phyloP scores from a whole-genome alignment of 352 stramenopile species.

The Globisporangium megalacanthum region DNA sequence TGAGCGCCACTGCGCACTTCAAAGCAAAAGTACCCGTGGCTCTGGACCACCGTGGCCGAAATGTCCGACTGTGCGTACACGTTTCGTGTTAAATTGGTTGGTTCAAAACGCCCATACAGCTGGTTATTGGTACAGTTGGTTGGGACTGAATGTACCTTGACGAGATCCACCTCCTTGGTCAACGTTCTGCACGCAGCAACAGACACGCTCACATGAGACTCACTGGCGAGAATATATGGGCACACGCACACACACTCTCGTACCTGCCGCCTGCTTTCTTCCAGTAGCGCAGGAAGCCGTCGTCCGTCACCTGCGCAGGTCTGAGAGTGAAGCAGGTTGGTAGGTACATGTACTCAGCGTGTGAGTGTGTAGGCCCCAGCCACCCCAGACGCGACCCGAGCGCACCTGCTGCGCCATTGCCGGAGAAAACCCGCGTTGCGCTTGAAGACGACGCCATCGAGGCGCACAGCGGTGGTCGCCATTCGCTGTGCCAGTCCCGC shows the following conservation, averaged over 20 bases:
- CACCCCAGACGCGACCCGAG: not conserved
- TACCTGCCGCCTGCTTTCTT: constrained; percentile 50
- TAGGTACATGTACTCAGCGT: not conserved
- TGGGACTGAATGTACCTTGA: constrained; percentile 34
- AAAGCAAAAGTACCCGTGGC: constrained; percentile 58
- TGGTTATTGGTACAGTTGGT: not conserved
- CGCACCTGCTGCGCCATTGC: constrained; percentile 52
- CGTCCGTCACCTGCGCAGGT: constrained; percentile 40
- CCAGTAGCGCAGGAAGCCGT: constrained; percentile 66
- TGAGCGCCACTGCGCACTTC: constrained; percentile 36
- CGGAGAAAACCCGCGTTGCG: constrained; percentile 60
- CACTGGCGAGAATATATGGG: not conserved
- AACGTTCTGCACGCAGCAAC: constrained; percentile 13
- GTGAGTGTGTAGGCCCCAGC: not conserved
- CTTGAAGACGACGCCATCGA: constrained; percentile 56
- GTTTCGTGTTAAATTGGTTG: not conserved
- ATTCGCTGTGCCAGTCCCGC: not conserved
- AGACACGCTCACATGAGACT: not conserved
- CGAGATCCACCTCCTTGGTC: constrained; percentile 62
- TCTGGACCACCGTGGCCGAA: constrained; percentile 26
- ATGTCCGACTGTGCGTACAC: constrained; percentile 29
- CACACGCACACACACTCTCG: not conserved
- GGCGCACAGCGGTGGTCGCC: constrained; percentile 11
- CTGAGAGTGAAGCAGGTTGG: constrained; percentile 12
- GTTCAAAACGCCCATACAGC: not conserved